Conservation (phyloP, 306 rosid species). For the Castanea crenata region DNA sequence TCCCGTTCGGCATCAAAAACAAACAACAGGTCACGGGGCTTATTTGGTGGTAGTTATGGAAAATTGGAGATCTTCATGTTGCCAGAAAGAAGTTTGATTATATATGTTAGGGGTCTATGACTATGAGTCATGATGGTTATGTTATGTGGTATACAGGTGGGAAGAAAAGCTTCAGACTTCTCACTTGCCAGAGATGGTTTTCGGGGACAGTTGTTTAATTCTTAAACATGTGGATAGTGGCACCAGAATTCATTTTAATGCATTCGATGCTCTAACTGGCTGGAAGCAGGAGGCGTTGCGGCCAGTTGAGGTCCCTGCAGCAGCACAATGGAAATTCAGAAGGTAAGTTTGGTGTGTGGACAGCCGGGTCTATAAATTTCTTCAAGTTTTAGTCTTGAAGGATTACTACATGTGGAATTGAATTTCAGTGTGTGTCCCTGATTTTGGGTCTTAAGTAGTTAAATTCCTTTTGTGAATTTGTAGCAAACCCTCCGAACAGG, state of each 20-base stretch:
- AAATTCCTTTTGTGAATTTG: constrained; percentile 38
- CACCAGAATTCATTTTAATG: constrained; percentile 70
- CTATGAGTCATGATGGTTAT: constrained; percentile 3
- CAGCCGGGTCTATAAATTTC: not conserved
- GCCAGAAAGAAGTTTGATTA: no score
- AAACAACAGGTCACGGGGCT: no score
- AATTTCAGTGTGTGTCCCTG: not conserved
- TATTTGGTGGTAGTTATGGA: no score
- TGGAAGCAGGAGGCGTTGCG: constrained; percentile 98
- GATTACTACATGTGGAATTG: not conserved
- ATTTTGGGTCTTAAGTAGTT: constrained; percentile 15
- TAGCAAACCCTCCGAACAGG: constrained; percentile 89
- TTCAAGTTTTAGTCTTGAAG: not conserved
- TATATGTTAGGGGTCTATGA: not conserved
- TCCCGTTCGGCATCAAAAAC: no score
- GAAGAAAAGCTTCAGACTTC: constrained; percentile 77
- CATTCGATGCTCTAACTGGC: constrained; percentile 85
- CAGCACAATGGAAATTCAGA: constrained; percentile 95
- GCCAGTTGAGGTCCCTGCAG: constrained; percentile 97
- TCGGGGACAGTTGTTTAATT: constrained; percentile 71
- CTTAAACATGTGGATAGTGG: constrained; percentile 76
- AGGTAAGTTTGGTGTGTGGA: constrained; percentile 32
- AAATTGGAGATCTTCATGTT: no score
- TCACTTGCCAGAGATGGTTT: constrained; percentile 96
- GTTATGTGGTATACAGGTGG: constrained; percentile 56